phyloP scores from a whole-genome alignment of 176 grass and related monocot genomes.

The Cenchrus purpureus region DNA sequence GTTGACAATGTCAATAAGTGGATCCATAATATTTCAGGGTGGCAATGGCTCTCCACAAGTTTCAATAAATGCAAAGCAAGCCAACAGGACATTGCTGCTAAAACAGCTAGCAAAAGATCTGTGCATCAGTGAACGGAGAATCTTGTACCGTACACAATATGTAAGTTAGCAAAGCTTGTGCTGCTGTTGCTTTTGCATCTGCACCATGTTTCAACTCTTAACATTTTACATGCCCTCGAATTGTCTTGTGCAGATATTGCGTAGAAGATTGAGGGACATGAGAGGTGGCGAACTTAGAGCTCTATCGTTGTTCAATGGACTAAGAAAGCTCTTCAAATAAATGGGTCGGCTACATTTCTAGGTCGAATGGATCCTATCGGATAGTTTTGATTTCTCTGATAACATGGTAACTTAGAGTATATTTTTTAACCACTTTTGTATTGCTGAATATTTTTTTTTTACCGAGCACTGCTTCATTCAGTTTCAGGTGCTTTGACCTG shows the following conservation, averaged over 20 bases:
- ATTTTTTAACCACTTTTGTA: not conserved
- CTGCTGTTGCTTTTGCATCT: not conserved
- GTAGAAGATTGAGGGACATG: slow-evolving; percentile 92
- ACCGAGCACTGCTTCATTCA: not conserved
- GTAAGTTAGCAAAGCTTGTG: slow-evolving; percentile 48
- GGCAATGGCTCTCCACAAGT: slow-evolving; percentile 35
- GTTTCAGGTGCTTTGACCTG: slow-evolving; percentile 23
- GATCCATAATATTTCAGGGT: slow-evolving; percentile 54
- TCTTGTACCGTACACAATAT: slow-evolving; percentile 89
- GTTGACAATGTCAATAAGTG: not conserved
- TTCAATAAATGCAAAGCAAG: slow-evolving; percentile 71
- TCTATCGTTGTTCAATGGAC: slow-evolving; percentile 82
- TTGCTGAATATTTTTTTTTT: not conserved
- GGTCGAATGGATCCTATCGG: not conserved
- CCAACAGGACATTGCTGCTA: slow-evolving; percentile 72
- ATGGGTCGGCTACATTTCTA: not conserved
- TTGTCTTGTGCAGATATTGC: slow-evolving; percentile 63
- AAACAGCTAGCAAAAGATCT: slow-evolving; percentile 89
- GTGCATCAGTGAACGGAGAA: slow-evolving; percentile 86
- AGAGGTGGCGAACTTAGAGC: slow-evolving; percentile 86
- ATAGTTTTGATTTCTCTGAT: not conserved
- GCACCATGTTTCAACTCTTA: not conserved
- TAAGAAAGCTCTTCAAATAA: slow-evolving; percentile 84
- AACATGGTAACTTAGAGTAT: slow-evolving; percentile 8
- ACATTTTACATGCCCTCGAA: not conserved